These are phyloP conservation scores for Leccinum fibrillosum DNA, from an alignment of 768 basidiomycete species.

Conservation along the genomic window DNA sequence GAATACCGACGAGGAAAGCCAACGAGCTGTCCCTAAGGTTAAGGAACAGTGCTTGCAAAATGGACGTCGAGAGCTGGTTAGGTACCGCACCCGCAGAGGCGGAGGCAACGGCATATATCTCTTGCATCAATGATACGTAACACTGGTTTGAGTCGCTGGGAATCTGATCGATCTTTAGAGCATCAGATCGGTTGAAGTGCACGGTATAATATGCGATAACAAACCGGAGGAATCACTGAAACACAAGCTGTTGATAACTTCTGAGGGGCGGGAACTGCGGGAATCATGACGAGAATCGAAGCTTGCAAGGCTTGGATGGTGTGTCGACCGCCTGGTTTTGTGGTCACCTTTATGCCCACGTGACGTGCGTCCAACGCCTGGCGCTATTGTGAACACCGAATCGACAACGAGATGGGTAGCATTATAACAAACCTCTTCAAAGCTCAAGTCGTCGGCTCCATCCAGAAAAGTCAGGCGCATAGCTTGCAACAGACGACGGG, in stretches of 20 bases:
- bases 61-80: constrained; percentile 42
- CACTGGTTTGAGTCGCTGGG: constrained; percentile 25
- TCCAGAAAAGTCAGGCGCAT: constrained; percentile 47
- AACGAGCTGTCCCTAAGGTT: constrained; percentile 68
- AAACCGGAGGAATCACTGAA: constrained; percentile 33
- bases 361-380: constrained; percentile 46
- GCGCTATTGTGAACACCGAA: constrained; percentile 1
- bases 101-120: constrained; percentile 67
- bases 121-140: constrained; percentile 61
- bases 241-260: constrained; percentile 46
- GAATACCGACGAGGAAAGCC: constrained; percentile 75
- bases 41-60: constrained; percentile 65
- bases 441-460: constrained; percentile 35
- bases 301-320: constrained; percentile 58
- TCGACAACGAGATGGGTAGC: neutral
- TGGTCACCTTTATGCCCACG: constrained; percentile 47
- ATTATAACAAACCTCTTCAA: constrained; percentile 29
- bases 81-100: constrained; percentile 44
- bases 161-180: constrained; percentile 15
- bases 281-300: constrained; percentile 49
- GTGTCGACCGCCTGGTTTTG: constrained; percentile 58
- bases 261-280: constrained; percentile 46
- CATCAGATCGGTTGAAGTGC: neutral
- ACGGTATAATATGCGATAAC: constrained; percentile 4
- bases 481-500: constrained; percentile 42